A percentile compares a stretch with the other conserved stretches of the same genome.
These are phyloP conservation scores for Cercospora citrullina DNA, from an alignment of 2,329 filamentous ascomycete genomes.

Conservation along the genomic window DNA sequence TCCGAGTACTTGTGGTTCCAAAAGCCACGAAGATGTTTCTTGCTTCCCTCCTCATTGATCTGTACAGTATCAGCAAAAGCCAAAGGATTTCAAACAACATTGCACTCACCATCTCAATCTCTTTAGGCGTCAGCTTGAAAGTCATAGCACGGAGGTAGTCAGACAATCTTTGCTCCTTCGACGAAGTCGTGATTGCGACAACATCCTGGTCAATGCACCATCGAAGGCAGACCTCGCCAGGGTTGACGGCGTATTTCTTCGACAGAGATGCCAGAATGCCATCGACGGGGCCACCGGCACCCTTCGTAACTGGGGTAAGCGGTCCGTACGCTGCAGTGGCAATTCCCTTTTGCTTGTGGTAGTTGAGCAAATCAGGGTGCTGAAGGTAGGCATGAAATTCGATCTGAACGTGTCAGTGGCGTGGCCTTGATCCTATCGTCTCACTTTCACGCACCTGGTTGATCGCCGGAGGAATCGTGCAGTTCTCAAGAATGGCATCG, in stretches of 20 bases:
- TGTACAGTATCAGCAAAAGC: slow-evolving; percentile 3
- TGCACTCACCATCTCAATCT: slow-evolving; percentile 50
- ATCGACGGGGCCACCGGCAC: slow-evolving; percentile 57
- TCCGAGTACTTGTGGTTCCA: slow-evolving; percentile 52
- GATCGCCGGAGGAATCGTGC: slow-evolving; percentile 59
- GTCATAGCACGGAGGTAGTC: slow-evolving; percentile 58
- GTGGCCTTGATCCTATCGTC: not conserved
- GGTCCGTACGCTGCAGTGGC: slow-evolving; percentile 51
- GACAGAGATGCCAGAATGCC: slow-evolving; percentile 52
- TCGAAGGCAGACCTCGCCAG: slow-evolving; percentile 58
- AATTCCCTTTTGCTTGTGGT: slow-evolving; percentile 52
- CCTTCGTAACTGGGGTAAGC: slow-evolving; percentile 55
- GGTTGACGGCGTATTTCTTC: slow-evolving; percentile 62
- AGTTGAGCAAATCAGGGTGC: slow-evolving; percentile 58
- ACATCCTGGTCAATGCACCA: slow-evolving; percentile 64
- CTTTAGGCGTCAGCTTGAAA: slow-evolving; percentile 60
- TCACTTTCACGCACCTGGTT: slow-evolving; percentile 53
- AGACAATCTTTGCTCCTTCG: slow-evolving; percentile 60
- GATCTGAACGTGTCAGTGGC: slow-evolving; percentile 41
- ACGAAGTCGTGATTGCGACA: slow-evolving; percentile 60
- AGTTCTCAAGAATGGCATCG: slow-evolving; percentile 54
- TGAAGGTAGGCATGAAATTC: slow-evolving; percentile 70
- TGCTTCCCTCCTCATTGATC: slow-evolving; percentile 50
- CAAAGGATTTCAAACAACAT: not conserved
- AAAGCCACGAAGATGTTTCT: slow-evolving; percentile 55